Evolutionary conservation across 305 asterid genomes (phyloP), one percentile per base, ranked within the genome.

Genomic region (Rubia tinctorum): DNA sequence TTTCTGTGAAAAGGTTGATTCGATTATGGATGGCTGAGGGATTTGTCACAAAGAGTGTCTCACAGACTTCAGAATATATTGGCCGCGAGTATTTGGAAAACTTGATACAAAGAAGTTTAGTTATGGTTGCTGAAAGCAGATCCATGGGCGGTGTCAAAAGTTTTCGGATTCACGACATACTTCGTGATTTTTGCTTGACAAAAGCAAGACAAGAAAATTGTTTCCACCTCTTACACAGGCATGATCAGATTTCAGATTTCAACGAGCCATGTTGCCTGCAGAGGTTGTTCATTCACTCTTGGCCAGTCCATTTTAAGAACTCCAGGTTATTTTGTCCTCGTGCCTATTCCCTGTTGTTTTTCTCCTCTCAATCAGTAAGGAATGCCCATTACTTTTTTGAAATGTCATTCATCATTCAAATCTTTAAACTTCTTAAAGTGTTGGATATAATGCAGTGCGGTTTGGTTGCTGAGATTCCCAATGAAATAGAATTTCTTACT

Each of bases 401-500:
- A n/a, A 55, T 55, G 25, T 55, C 25, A 55, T 55, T n/a, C 60
- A n/a, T 55, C 23, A n/a, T 18, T 55, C 27, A 55, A n/a, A 17
- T n/a, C 12, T 55, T 55, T n/a, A 55, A 55, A 55, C 60, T 55
- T 55, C 60, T 55, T n/a, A 55, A 55, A n/a, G 60, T 53, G 60
- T 7, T 53, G 60, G 60, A 53, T 1, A 6, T 53, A 53, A 3
- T 6, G 7, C 25, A 18, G 25, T 18, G 18, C 18, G 11, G 23
- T 53, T 0, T 5, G 7, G 11, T 53, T 0, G 22, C 23, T 53
- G 0, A 53, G 22, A 53, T 53, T 53, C 60, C 60, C 0, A 55
- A 5, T n/a, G 60, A 55, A n/a, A 55, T 55, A 7, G 25, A 55
- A n/a, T 0, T n/a, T 55, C 60, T 55, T 18, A 55, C 60, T 7